Base-by-base conservation (phyloP, 371 early-diverging fungal genomes). In the Capillidium rhysosporum region DNA sequence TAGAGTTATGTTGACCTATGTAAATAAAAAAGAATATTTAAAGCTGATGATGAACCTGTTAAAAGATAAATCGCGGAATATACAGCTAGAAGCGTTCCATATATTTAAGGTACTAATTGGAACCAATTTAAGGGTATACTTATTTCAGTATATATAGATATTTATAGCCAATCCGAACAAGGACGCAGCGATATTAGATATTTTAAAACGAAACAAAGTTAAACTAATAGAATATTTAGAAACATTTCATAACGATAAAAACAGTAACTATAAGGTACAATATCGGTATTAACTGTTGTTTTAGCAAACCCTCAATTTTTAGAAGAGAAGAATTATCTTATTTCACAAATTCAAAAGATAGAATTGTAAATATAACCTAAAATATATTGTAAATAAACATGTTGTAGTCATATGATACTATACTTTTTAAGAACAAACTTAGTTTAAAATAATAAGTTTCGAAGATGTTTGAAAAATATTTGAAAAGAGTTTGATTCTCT, bases 131-230 rank as follows among this genome's bases (percentile, higher is more conserved):
- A 26, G 2, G 8, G 21, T n/a, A 23, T 7, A 26, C 26, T 28
- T 46, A 23, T 7, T n/a, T 18, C 45, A 23, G 9, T 29, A 23
- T 26, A 16, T 12, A 16, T 26, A 52, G 52, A 40, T 52, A 38
- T 52, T 52, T 24, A 34, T 52, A 18, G 52, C 52, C 40, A 52
- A 52, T n/a, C 52, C 52, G 2, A 18, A 52, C 12, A 52, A 52
- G 40, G 40, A 8, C 4, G 31, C 39, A 16, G 25, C 4, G 4
- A 52, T 52, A n/a, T 5, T 16, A 10, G 23, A 26, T 16, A 52
- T 52, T 14, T 29, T 52, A 7, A 20, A 10, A 14, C 28, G 20
- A 23, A 52, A 52, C n/a, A 34, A 39, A 40, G 40, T 20, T 9
- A 52, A 52, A 26, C 26, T 52, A 26, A 40, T 52, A 9, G 25